Percentiles rank a stretch among this genome's conserved stretches.
Evolutionary conservation across 805 yeast species (phyloP).

Genomic region (Priceomyces medius): DNA sequence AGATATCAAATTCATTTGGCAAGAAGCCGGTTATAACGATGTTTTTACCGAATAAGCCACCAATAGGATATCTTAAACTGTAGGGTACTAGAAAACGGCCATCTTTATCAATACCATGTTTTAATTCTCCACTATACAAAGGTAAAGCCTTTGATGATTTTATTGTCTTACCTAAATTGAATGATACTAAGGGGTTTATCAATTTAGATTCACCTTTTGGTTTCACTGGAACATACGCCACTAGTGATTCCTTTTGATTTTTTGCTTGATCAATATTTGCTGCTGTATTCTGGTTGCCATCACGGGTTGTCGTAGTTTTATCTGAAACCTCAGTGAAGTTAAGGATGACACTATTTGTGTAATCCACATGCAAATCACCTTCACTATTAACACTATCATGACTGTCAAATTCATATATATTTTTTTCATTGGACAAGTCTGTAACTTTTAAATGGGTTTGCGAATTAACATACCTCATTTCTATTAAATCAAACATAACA

Average conservation of each 20-base stretch:
- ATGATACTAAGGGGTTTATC: slow-evolving; percentile 34
- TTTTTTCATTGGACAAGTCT: slow-evolving; percentile 9
- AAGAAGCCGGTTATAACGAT: slow-evolving; percentile 60
- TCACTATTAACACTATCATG: slow-evolving; percentile 14
- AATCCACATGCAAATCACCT: slow-evolving; percentile 27
- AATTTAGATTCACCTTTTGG: slow-evolving; percentile 9
- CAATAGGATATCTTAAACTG: slow-evolving; percentile 53
- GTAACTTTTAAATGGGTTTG: slow-evolving; percentile 14
- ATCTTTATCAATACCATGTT: slow-evolving; percentile 20
- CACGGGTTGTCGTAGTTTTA: not conserved
- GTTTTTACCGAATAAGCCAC: slow-evolving; percentile 67
- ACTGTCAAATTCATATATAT: slow-evolving; percentile 6
- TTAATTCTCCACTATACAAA: slow-evolving; percentile 18
- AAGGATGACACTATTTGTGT: slow-evolving; percentile 33
- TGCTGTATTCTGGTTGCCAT: not conserved
- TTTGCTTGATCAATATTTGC: slow-evolving; percentile 3
- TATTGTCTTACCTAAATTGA: slow-evolving; percentile 33
- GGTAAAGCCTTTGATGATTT: slow-evolving; percentile 31
- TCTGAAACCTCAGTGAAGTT: slow-evolving; percentile 16
- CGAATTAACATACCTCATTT: slow-evolving; percentile 28
- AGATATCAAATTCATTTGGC: slow-evolving; percentile 46
- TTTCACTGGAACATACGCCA: slow-evolving; percentile 34
- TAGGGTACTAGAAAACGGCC: slow-evolving; percentile 37
- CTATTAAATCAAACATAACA: slow-evolving; percentile 46
- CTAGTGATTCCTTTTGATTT: slow-evolving; percentile 22